Percentiles rank a stretch among this genome's conserved stretches.
Evolutionary conservation across 2,329 filamentous ascomycete genomes (phyloP).

Genomic region (Xylaria hypoxylon): DNA sequence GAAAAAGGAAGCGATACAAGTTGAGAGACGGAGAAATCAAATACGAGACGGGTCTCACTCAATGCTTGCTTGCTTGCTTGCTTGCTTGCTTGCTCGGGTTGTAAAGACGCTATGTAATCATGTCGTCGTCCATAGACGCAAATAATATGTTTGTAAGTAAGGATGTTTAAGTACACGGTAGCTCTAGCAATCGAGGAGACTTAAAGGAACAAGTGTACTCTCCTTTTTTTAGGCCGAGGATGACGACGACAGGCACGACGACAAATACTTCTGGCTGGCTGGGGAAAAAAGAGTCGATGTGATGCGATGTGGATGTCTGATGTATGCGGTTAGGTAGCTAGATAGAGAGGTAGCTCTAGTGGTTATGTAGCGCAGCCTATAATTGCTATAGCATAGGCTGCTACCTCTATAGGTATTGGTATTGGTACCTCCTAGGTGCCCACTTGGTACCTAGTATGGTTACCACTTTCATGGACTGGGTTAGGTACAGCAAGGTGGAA

Average conservation of each 20-base stretch:
- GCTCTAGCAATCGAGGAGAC: neutral
- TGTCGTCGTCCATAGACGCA: slow-evolving; percentile 2
- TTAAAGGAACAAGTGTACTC: neutral
- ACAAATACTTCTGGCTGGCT: neutral
- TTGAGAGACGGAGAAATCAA: too few relatives aligned
- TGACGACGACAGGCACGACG: neutral
- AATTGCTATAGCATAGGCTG: neutral
- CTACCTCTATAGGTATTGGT: neutral
- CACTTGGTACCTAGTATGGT: too few relatives aligned
- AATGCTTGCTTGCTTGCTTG: too few relatives aligned
- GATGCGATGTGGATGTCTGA: neutral
- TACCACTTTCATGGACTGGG: too few relatives aligned
- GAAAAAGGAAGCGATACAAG: too few relatives aligned
- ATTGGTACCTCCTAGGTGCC: too few relatives aligned
- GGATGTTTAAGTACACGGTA: neutral
- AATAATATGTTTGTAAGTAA: too few relatives aligned
- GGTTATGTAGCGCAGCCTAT: neutral
- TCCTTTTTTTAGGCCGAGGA: neutral
- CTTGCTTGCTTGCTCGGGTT: neutral
- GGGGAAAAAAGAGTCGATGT: neutral
- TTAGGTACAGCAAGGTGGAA: too few relatives aligned
- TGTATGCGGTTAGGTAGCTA: slow-evolving; percentile 1
- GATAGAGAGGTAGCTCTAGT: too few relatives aligned
- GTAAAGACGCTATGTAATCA: slow-evolving; percentile 21
- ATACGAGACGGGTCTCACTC: too few relatives aligned